Base-by-base conservation (phyloP, 331 rosid genomes). In the Phaseolus coccineus region DNA sequence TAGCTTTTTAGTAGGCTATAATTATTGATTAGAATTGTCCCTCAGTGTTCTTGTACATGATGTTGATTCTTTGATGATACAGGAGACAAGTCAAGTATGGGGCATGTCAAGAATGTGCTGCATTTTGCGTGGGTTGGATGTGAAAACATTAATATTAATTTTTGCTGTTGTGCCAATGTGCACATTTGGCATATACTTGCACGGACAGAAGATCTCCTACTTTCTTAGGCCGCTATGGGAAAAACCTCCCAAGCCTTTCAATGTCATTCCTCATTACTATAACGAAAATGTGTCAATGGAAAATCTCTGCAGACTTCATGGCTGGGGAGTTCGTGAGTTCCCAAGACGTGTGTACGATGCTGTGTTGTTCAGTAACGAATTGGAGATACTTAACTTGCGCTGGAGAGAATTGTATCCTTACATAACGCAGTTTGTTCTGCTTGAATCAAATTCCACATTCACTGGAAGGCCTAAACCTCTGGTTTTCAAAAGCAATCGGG, bases 331-430 rank as follows among this genome's bases (percentile, higher is more conserved):
- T 13, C 89, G 97, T 0, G 94, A 91, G 74, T 93, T 79, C 71
- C 98, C 98, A 4, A 87, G 98, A 76, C 92, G 97, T 30, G 97
- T 93, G 56, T 93, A 79, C 24, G 98, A 93, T 88, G 97, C 91
- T 4, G 93, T 93, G 73, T 83, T 93, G 85, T 93, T 91, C 81
- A 93, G 96, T 51, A 93, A 89, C 24, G 97, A 93, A 91, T 47
- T 91, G 65, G 97, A 93, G 75, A 88, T 93, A 37, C 92, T 91
- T 2, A 87, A 89, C 31, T 33, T 93, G 48, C 86, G 97, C 4
- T 93, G 97, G 97, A 88, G 85, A 85, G 97, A 93, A 50, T 74
- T 93, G 85, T 87, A 91, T 77, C 97, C 97, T n/a, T 93, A 93
- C 73, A 69, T 93, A 68, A 88, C 93, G 2, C 87, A 89, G 63